Evolutionary conservation across 2,329 filamentous ascomycete species (phyloP), one percentile per base, ranked within the genome.

Genomic region (Trichoderma koningii): DNA sequence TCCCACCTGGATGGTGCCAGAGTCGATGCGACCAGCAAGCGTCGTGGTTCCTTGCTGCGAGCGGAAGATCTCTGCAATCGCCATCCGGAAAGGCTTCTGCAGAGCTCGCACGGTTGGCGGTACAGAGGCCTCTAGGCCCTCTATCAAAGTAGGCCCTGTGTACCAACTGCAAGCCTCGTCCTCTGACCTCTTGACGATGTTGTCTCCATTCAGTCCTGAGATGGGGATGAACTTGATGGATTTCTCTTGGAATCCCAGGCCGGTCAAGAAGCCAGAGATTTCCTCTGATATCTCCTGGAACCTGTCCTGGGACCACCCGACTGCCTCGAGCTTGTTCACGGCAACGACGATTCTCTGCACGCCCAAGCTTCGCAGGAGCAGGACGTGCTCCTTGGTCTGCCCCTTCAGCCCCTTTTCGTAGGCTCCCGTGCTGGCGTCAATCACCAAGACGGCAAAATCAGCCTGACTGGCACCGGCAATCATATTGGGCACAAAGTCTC

Each of bases 401-500:
- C 95, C 95, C 73, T 91, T 94, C 38, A 98, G 81, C 0, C 95
- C 96, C 3, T 92, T 93, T 75, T 99, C 95, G 69, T 98, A 97
- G 41, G 93, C 93, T 41, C 94, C 95, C 0, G 87, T 92, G 65
- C 90, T 89, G 5, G 94, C 90, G 75, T 99, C 95, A 66, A 99
- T 92, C 21, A 99, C 95, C 3, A 99, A 81, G 0, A 99, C 90
- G 0, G 93, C 95, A 76, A 98, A 95, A 75, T 99, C 95, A 10
- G 95, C 96, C 77, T 97, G 94, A 66, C 91, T 95, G 3, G 94
- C 93, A 15, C 95, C 95, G 2, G 94, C 94, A 75, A 99, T 97
- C 95, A 99, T 99, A 76, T 97, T 99, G 0, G 95, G 95, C 21
- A 99, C 93, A 74, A 98, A 99, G 75, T 99, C 95, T 67, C 89